These are phyloP conservation scores for Phytophthora constricta DNA, from an alignment of 352 stramenopile species.

Conservation along the genomic window DNA sequence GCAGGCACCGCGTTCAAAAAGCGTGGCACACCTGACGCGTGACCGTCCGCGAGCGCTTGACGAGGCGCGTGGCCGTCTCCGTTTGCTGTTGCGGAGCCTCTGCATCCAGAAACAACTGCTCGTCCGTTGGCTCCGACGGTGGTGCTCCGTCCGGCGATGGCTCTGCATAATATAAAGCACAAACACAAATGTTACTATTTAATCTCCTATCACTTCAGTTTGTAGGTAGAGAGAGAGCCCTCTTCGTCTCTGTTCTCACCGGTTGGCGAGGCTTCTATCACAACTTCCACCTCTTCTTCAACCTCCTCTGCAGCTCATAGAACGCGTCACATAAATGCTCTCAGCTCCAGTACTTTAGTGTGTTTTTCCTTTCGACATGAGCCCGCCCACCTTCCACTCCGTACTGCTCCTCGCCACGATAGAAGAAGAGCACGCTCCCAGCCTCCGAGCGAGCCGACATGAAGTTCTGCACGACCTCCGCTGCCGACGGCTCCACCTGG, in stretches of 20 bases:
- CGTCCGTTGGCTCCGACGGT: slow-evolving; percentile 56
- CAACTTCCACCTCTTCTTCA: slow-evolving; percentile 81
- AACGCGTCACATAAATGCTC: not conserved
- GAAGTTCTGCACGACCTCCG: slow-evolving; percentile 59
- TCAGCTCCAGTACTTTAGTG: not conserved
- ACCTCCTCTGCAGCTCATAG: slow-evolving; percentile 56
- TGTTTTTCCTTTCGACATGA: not conserved
- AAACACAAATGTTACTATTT: not conserved
- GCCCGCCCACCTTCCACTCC: slow-evolving; percentile 61
- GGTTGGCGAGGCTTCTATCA: slow-evolving; percentile 36
- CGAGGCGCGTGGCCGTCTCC: slow-evolving; percentile 51
- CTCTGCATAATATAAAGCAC: slow-evolving; percentile 2
- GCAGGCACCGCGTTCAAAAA: slow-evolving; percentile 68
- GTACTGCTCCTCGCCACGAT: slow-evolving; percentile 63
- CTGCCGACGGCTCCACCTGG: slow-evolving; percentile 43
- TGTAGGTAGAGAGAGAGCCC: not conserved
- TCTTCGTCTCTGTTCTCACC: slow-evolving; percentile 4
- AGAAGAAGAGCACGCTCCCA: slow-evolving; percentile 84
- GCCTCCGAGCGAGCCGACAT: slow-evolving; percentile 60
- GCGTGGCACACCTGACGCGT: slow-evolving; percentile 67
- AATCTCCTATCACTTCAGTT: not conserved
- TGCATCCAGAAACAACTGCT: slow-evolving; percentile 74
- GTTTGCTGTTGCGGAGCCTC: slow-evolving; percentile 31
- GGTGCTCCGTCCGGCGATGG: slow-evolving; percentile 12
- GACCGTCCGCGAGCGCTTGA: slow-evolving; percentile 58